Evolutionary conservation across 2,329 filamentous ascomycete species (phyloP).

Genomic region (Corinectria fuckeliana): DNA sequence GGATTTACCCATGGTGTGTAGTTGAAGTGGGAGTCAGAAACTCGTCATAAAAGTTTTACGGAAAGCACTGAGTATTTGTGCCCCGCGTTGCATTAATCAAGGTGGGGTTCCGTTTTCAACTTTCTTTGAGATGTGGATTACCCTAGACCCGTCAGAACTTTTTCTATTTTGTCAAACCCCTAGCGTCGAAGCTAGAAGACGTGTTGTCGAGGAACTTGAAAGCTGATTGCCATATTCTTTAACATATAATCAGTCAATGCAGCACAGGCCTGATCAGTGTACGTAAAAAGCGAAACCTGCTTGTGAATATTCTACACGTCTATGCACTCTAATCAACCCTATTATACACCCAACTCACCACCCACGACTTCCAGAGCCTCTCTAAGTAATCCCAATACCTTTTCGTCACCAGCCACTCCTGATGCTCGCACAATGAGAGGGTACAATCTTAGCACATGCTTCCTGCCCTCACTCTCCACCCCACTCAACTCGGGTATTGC

Average conservation of each 20-base stretch:
- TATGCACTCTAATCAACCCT: neutral
- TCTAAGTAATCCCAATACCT: conserved; percentile 63
- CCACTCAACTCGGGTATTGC: conserved; percentile 66
- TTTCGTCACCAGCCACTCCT: conserved; percentile 63
- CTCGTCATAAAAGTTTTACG: conserved; percentile 11
- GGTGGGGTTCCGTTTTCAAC: conserved; percentile 15
- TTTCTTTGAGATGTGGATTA: neutral
- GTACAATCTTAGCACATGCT: conserved; percentile 82
- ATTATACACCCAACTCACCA: conserved; percentile 49
- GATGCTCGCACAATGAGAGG: conserved; percentile 74
- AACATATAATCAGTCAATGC: neutral
- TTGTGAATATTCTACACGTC: neutral
- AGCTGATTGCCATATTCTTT: neutral
- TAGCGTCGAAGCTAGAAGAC: no score
- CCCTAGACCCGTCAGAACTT: no score
- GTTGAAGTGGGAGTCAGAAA: conserved; percentile 1
- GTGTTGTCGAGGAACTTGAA: neutral
- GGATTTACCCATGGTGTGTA: conserved; percentile 81
- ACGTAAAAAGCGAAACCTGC: no score
- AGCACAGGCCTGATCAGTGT: no score
- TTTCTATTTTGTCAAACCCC: no score
- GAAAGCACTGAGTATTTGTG: conserved; percentile 32
- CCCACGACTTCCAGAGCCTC: conserved; percentile 69
- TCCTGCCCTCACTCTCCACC: conserved; percentile 65
- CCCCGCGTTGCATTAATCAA: conserved; percentile 36